A percentile compares a stretch with the other conserved stretches of the same genome.
Conservation (phyloP, 208 protist genomes). For the Lotmaria passim region DNA sequence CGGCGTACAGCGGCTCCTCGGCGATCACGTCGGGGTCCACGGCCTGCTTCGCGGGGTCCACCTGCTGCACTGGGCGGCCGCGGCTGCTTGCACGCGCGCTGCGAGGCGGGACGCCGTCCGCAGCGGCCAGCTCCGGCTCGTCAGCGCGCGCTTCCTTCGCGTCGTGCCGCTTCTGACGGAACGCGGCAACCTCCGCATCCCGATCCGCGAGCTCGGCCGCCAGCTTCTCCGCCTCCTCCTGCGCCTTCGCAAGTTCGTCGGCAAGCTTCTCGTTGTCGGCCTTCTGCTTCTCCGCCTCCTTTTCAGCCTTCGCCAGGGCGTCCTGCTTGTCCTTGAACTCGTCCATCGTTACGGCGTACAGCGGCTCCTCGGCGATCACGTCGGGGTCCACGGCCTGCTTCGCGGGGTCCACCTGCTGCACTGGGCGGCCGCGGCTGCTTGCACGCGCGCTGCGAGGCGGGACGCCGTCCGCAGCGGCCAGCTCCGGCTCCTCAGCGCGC, state of each 20-base stretch:
- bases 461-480: slow-evolving; percentile 20
- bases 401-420: background rate
- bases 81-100: background rate
- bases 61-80: background rate
- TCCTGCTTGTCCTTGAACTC: slow-evolving; percentile 1
- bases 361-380: slow-evolving; percentile 16
- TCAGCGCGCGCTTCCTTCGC: slow-evolving; percentile 5
- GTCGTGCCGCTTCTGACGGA: slow-evolving; percentile 16
- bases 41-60: background rate
- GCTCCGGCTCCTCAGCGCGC: slow-evolving; percentile 8
- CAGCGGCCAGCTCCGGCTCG: slow-evolving; percentile 13
- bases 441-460: background rate
- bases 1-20: slow-evolving; percentile 6
- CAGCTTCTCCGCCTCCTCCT: background rate
- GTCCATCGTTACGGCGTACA: slow-evolving; percentile 20
- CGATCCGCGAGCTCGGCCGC: slow-evolving; percentile 5
- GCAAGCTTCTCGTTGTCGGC: background rate
- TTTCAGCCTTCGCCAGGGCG: background rate
- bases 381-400: slow-evolving; percentile 6
- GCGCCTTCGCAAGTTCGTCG: background rate
- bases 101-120: slow-evolving; percentile 8
- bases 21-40: slow-evolving; percentile 4
- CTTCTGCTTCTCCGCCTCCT: too few species aligned
- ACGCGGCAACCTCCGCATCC: slow-evolving; percentile 19
- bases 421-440: background rate